A percentile compares a stretch with the other conserved stretches of the same genome.
Evolutionary conservation across 768 basidiomycete species (phyloP).

Genomic region (Lactarius tabidus): DNA sequence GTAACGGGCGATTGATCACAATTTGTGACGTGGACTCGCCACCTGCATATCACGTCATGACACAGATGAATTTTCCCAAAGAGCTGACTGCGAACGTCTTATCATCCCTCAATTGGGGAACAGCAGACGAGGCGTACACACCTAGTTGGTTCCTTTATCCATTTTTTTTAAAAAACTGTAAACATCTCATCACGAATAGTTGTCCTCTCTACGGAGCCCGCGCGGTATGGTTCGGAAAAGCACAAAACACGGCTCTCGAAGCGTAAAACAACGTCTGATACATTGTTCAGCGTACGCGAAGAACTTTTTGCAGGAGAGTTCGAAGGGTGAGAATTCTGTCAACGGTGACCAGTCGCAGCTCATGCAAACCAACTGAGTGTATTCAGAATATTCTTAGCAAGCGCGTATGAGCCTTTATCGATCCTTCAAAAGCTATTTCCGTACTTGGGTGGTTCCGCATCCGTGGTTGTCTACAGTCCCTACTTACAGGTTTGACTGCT

Average conservation of each 20-base stretch:
- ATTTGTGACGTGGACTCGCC: constrained; percentile 90
- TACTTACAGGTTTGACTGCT: constrained; percentile 57
- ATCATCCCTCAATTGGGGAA: constrained; percentile 85
- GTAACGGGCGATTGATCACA: constrained; percentile 74
- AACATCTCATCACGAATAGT: constrained; percentile 33
- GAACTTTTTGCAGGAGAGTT: constrained; percentile 86
- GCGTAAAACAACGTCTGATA: constrained; percentile 65
- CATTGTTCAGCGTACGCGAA: constrained; percentile 59
- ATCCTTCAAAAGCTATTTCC: constrained; percentile 69
- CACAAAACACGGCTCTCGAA: constrained; percentile 70
- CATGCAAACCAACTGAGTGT: not conserved
- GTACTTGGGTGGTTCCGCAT: constrained; percentile 80
- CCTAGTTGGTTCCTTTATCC: constrained; percentile 42
- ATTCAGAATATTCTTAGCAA: constrained; percentile 69
- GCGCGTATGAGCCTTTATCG: constrained; percentile 80
- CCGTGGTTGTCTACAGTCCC: constrained; percentile 84
- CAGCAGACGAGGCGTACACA: constrained; percentile 70
- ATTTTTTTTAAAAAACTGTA: constrained; percentile 10
- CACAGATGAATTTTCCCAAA: constrained; percentile 80
- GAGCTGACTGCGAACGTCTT: constrained; percentile 50
- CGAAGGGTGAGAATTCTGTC: constrained; percentile 62
- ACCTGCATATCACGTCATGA: constrained; percentile 81
- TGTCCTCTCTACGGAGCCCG: constrained; percentile 54
- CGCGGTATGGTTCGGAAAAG: constrained; percentile 60
- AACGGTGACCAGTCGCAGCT: not conserved